Evolutionary conservation across 148 eudicot species (phyloP).

Genomic region (Rhododendron molle): DNA sequence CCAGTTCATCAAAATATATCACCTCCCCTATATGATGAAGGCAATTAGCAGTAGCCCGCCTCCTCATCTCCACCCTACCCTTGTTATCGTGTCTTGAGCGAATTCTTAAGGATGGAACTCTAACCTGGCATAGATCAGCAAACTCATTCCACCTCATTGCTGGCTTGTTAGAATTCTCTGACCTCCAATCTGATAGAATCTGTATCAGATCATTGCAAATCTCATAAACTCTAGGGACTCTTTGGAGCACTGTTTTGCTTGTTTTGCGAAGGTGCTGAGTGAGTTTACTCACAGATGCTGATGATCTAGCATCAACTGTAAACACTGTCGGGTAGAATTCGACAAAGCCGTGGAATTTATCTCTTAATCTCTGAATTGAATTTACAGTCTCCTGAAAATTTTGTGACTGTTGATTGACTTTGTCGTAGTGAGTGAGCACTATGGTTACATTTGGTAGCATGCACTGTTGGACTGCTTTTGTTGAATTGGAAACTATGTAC

Average conservation of each 20-base stretch:
- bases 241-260: conserved; percentile 59
- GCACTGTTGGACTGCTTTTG: conserved; percentile 74
- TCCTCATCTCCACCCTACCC: conserved; percentile 72
- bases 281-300: conserved; percentile 67
- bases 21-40: conserved; percentile 85
- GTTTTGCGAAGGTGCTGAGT: conserved; percentile 63
- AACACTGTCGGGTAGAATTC: conserved; percentile 81
- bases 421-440: conserved; percentile 76
- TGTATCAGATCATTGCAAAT: conserved; percentile 66
- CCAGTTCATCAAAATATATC: conserved; percentile 78
- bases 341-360: conserved; percentile 58
- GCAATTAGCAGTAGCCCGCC: conserved; percentile 61
- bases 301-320: conserved; percentile 90
- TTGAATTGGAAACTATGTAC: conserved; percentile 82
- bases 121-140: conserved; percentile 65
- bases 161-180: conserved; percentile 59
- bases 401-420: conserved; percentile 50
- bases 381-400: conserved; percentile 49
- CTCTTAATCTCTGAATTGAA: conserved; percentile 56
- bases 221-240: conserved; percentile 81
- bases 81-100: conserved; percentile 55
- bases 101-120: conserved; percentile 65
- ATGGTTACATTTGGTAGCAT: conserved; percentile 78
- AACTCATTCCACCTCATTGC: conserved; percentile 84
- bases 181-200: conserved; percentile 72